These are phyloP conservation scores for Mycocentrospora acerina DNA, from an alignment of 2,329 filamentous ascomycete genomes.

Conservation along the genomic window DNA sequence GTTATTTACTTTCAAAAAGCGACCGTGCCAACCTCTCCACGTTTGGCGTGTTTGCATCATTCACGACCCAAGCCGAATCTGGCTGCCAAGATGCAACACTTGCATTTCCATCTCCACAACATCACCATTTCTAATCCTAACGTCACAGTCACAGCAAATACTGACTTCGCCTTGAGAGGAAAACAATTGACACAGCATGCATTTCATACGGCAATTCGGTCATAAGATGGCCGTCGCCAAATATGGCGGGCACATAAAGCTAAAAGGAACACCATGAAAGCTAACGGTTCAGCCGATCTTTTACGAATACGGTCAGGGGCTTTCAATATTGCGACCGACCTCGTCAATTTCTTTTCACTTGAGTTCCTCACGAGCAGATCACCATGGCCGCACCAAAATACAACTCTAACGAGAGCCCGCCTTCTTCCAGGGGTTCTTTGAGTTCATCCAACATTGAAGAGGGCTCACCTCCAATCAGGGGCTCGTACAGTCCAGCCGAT, in stretches of 20 bases:
- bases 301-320: too few species aligned
- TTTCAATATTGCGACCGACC: too few species aligned
- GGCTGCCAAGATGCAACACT: constrained; percentile 29
- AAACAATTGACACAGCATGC: constrained; percentile 24
- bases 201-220: constrained; percentile 4
- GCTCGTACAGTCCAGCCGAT: constrained; percentile 28
- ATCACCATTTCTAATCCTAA: constrained; percentile 15
- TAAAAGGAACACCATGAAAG: too few species aligned
- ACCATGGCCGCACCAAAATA: constrained; percentile 4
- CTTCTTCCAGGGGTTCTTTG: constrained; percentile 16
- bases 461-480: constrained; percentile 6
- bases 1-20: constrained; percentile 10
- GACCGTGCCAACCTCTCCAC: not conserved
- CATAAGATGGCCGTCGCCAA: constrained; percentile 14
- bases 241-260: constrained; percentile 5
- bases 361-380: not conserved
- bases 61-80: constrained; percentile 7
- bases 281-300: too few species aligned
- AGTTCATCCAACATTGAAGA: constrained; percentile 20
- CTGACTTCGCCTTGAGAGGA: constrained; percentile 1
- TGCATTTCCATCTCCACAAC: constrained; percentile 18
- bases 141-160: constrained; percentile 21
- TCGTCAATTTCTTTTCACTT: constrained; percentile 1
- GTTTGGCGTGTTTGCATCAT: constrained; percentile 8
- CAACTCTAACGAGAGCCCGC: constrained; percentile 15